Evolutionary conservation across 202 grass and related monocot species (phyloP), one percentile per base, ranked within the genome.

Genomic region (Schoenoplectus tabernaemontani): DNA sequence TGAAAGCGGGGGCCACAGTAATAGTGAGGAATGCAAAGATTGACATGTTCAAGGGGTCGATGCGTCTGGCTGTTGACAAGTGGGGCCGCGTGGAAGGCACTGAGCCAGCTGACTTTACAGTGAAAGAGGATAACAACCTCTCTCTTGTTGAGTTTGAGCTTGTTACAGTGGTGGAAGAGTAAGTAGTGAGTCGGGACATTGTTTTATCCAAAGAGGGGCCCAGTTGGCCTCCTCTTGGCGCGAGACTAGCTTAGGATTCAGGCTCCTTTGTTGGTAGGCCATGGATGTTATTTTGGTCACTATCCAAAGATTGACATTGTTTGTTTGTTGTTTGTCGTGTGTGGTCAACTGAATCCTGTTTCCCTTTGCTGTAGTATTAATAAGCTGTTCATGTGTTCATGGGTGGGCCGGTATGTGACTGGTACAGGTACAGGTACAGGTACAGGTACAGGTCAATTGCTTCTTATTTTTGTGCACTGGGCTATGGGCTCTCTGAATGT

Each of bases 101-200:
- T 6, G 85, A 87, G 24, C 60, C 70, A 10, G 81, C 80, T 4
- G 59, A 53, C 65, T 87, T 87, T 33, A 63, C 48, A 0, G 73
- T 87, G 80, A 87, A 87, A 79, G 85, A 87, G 57, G 81, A 87
- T 51, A 87, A 87, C 68, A 83, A 87, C 47, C 53, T 83, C 7
- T 87, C 85, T 5, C 85, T 87, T 16, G 62, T 87, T 32, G 85
- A 87, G 53, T 87, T 82, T 16, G 85, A 87, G 38, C 76, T 87
- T 57, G 85, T 87, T 78, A 86, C 76, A 43, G 62, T 87, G 41
- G 37, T 58, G 4, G 85, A 62, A 79, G 75, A 78, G 66, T 65
- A 84, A 30, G 42, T 50, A 72, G 43, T 3, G 12, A 9, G 68
- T 17, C 37, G 12, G 68, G 68, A 43, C 44, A 32, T 76, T 76